Percentiles rank a stretch among this genome's conserved stretches.
phyloP scores from a whole-genome alignment of 768 basidiomycete species.

The Leucocoprinus leucothites region DNA sequence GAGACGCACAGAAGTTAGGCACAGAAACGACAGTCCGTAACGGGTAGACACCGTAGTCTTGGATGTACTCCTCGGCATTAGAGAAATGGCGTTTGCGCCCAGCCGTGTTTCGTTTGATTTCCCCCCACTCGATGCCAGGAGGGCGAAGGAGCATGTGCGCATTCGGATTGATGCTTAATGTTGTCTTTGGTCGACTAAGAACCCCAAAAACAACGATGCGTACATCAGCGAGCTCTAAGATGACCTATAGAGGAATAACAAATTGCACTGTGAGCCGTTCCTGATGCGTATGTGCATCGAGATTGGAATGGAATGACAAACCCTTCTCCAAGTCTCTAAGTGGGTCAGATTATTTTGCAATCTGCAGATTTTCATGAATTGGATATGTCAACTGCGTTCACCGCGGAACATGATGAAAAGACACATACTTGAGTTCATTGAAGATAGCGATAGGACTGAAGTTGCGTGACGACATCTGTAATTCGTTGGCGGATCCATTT shows the following conservation, averaged over 20 bases:
- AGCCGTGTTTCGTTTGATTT: neutral
- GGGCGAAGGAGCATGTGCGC: conserved; percentile 70
- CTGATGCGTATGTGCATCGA: too few species aligned
- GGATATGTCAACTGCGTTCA: neutral
- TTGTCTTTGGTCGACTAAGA: conserved; percentile 52
- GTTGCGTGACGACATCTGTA: conserved; percentile 62
- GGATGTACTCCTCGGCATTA: conserved; percentile 12
- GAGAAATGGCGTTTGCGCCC: neutral
- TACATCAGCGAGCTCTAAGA: conserved; percentile 69
- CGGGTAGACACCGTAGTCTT: conserved; percentile 45
- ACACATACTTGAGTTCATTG: conserved; percentile 69
- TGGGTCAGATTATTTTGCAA: conserved; percentile 66
- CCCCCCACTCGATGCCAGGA: conserved; percentile 49
- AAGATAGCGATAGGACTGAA: conserved; percentile 69
- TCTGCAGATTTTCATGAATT: conserved; percentile 29
- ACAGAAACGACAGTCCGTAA: conserved; percentile 23
- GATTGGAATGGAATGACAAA: conserved; percentile 28
- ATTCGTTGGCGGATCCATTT: conserved; percentile 70
- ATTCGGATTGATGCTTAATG: conserved; percentile 59
- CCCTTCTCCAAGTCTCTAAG: conserved; percentile 63
- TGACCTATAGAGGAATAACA: conserved; percentile 38
- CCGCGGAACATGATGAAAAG: neutral
- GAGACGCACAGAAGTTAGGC: conserved; percentile 29
- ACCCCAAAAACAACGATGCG: conserved; percentile 73
- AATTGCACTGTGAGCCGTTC: neutral